phyloP scores from a whole-genome alignment of 495 filamentous ascomycete genomes.

The Penicillium macrosclerotiorum region DNA sequence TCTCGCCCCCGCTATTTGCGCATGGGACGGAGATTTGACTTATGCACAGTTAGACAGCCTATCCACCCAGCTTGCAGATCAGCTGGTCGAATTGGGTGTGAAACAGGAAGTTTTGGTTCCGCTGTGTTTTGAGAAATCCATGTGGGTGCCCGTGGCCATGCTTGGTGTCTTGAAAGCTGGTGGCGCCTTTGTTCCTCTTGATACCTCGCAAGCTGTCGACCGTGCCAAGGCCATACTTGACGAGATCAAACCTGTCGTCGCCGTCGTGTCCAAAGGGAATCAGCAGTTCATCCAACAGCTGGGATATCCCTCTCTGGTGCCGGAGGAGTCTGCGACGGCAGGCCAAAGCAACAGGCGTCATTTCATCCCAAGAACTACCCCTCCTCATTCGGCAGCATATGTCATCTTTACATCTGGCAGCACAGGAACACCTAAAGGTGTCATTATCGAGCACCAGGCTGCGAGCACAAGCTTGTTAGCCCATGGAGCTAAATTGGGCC shows the following conservation, averaged over 20 bases:
- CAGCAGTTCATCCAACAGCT: no score
- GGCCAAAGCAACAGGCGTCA: no score
- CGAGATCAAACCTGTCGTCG: conserved; percentile 37
- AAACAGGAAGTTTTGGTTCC: not conserved
- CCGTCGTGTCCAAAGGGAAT: no score
- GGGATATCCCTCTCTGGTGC: no score
- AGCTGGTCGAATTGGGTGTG: not conserved
- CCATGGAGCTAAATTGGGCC: conserved; percentile 1
- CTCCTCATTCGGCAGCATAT: no score
- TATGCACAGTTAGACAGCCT: conserved; percentile 1
- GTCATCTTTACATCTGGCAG: conserved; percentile 40
- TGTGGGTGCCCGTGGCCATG: conserved; percentile 5
- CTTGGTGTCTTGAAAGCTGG: conserved; percentile 5
- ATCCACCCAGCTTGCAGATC: not conserved
- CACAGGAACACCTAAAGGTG: conserved; percentile 44
- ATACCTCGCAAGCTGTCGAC: not conserved
- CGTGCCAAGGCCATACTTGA: conserved; percentile 16
- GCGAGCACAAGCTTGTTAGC: conserved; percentile 27
- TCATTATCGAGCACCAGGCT: conserved; percentile 19
- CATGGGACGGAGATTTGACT: conserved; percentile 7
- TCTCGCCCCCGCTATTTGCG: not conserved
- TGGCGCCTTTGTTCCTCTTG: not conserved
- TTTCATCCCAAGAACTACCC: no score
- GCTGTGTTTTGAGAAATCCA: conserved; percentile 4
- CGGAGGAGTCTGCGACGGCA: no score